A percentile compares a stretch with the other conserved stretches of the same genome.
These are phyloP conservation scores for Nidula microcarpa DNA, from an alignment of 768 basidiomycete species.

Conservation along the genomic window DNA sequence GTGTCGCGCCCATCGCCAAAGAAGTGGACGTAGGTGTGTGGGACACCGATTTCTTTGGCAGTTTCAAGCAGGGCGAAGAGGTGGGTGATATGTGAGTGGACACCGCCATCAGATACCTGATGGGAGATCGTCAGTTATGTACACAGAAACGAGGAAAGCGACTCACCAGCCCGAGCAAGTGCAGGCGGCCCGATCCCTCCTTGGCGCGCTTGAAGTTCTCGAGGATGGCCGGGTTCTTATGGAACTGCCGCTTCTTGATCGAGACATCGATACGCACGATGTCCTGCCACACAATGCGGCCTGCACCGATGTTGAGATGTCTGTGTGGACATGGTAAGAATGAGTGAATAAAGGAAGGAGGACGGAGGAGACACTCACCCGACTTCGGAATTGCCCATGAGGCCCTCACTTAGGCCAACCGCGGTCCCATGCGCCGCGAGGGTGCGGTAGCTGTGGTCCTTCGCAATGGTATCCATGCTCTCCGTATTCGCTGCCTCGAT, in stretches of 20 bases:
- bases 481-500: conserved; percentile 82
- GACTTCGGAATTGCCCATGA: conserved; percentile 98
- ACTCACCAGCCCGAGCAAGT: conserved; percentile 83
- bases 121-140: background rate
- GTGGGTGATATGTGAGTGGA: conserved; percentile 94
- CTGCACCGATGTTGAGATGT: conserved; percentile 93
- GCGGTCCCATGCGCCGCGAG: conserved; percentile 87
- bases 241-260: conserved; percentile 86
- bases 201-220: conserved; percentile 76
- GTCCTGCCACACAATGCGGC: conserved; percentile 95
- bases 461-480: conserved; percentile 86
- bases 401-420: conserved; percentile 87
- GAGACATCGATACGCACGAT: conserved; percentile 93
- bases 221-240: conserved; percentile 72
- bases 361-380: conserved; percentile 53
- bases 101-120: conserved; percentile 91
- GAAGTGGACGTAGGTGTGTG: conserved; percentile 89
- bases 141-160: background rate
- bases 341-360: background rate
- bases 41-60: conserved; percentile 82
- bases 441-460: conserved; percentile 67
- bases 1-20: conserved; percentile 95
- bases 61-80: conserved; percentile 88
- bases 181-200: conserved; percentile 77
- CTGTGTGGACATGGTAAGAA: conserved; percentile 31